A percentile compares a stretch with the other conserved stretches of the same genome.
Evolutionary conservation across 2,329 filamentous ascomycete species (phyloP).

Genomic region (Tetracladium maxilliforme): DNA sequence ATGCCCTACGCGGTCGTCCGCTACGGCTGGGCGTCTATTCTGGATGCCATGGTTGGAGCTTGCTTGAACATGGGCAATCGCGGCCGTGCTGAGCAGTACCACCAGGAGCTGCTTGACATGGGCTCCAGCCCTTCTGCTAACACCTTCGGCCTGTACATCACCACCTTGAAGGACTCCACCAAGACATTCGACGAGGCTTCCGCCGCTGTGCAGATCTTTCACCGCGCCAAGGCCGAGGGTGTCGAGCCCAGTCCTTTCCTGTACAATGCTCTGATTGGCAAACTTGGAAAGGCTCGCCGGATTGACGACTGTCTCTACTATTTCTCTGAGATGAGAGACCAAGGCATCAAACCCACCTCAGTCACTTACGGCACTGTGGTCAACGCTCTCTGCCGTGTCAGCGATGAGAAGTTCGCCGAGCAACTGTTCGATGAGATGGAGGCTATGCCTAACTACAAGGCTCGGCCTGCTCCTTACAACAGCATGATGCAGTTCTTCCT

Average conservation of each 20-base stretch:
- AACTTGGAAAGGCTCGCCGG: constrained; percentile 91
- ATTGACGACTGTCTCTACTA: constrained; percentile 98
- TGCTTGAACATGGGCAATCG: constrained; percentile 76
- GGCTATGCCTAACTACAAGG: constrained; percentile 96
- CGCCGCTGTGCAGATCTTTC: constrained; percentile 94
- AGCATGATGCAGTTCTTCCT: constrained; percentile 99
- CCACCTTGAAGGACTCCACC: constrained; percentile 91
- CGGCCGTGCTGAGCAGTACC: constrained; percentile 67
- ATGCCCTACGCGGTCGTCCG: constrained; percentile 72
- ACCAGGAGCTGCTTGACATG: constrained; percentile 83
- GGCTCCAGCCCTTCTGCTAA: constrained; percentile 88
- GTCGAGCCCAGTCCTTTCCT: constrained; percentile 94
- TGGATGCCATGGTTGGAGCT: constrained; percentile 92
- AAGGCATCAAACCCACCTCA: constrained; percentile 87
- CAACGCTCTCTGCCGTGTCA: constrained; percentile 92
- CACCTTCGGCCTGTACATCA: constrained; percentile 97
- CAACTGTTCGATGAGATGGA: constrained; percentile 99
- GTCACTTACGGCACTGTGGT: constrained; percentile 98
- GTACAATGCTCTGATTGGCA: constrained; percentile 96
- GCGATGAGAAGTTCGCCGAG: constrained; percentile 93
- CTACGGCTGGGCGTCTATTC: constrained; percentile 91
- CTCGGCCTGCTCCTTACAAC: constrained; percentile 92
- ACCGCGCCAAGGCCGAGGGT: constrained; percentile 81
- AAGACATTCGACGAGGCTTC: constrained; percentile 97
- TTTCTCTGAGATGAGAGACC: constrained; percentile 91